Conservation (phyloP, 805 yeast genomes). For the Schizosaccharomyces cryophilus region DNA sequence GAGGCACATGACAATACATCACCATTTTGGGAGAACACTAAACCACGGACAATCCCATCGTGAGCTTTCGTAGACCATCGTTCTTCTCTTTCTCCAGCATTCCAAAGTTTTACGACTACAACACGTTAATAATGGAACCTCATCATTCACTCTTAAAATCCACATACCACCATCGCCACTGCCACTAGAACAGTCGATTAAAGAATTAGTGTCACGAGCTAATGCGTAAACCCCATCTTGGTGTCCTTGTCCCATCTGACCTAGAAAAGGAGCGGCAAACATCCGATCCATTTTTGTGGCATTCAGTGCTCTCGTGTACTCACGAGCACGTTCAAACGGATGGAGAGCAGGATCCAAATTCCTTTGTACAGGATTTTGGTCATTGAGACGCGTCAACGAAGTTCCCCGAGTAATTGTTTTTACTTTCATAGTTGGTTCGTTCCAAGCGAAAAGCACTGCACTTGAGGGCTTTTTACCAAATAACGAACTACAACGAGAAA, state of each 20-base stretch:
- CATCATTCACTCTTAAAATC: background rate
- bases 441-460: background rate
- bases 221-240: conserved; percentile 78
- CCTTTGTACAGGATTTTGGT: conserved; percentile 29
- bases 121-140: background rate
- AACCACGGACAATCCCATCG: conserved; percentile 68
- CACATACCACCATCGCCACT: conserved; percentile 56
- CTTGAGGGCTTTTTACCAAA: background rate
- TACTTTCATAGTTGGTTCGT: background rate
- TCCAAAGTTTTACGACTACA: conserved; percentile 66
- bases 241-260: conserved; percentile 86
- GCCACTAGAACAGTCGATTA: conserved; percentile 67
- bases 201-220: conserved; percentile 47
- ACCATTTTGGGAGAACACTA: conserved; percentile 43
- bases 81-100: conserved; percentile 56
- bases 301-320: conserved; percentile 76
- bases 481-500: too few relatives aligned
- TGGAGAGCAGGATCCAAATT: conserved; percentile 84
- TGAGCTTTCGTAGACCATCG: conserved; percentile 63
- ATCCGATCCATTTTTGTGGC: conserved; percentile 58
- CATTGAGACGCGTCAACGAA: conserved; percentile 1
- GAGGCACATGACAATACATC: conserved; percentile 59
- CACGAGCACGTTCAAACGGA: conserved; percentile 92
- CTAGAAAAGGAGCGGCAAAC: conserved; percentile 91
- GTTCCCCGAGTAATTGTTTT: background rate